These are phyloP conservation scores for Mycena filopes DNA, from an alignment of 768 basidiomycete genomes.

Conservation along the genomic window DNA sequence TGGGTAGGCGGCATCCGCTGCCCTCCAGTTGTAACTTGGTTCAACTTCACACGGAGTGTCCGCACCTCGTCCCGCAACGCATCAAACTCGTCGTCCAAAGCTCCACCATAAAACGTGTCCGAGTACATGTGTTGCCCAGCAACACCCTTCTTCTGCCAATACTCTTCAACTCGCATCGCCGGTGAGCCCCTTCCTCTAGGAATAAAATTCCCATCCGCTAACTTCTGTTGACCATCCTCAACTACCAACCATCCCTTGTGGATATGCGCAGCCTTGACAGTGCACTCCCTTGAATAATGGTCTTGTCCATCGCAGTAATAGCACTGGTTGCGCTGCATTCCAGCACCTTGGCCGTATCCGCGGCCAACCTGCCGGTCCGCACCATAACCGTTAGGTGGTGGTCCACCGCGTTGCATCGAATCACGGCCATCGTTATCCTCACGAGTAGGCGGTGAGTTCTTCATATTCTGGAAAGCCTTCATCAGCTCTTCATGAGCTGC, in stretches of 20 bases:
- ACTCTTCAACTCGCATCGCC: slow-evolving; percentile 14
- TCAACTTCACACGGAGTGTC: slow-evolving; percentile 19
- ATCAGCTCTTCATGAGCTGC: slow-evolving; percentile 21
- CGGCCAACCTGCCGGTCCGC: not conserved
- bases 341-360: slow-evolving; percentile 1
- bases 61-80: slow-evolving; percentile 15
- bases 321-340: not conserved
- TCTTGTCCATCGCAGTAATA: slow-evolving; percentile 17
- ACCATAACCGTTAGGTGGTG: not conserved
- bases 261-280: slow-evolving; percentile 1
- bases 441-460: not conserved
- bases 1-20: not conserved
- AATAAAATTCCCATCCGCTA: slow-evolving; percentile 16
- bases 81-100: slow-evolving; percentile 18
- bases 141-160: slow-evolving; percentile 18
- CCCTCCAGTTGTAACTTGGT: not conserved
- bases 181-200: slow-evolving; percentile 6
- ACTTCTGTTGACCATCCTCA: slow-evolving; percentile 6
- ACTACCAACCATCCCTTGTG: slow-evolving; percentile 4
- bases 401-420: not conserved
- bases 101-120: slow-evolving; percentile 4
- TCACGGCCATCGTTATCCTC: slow-evolving; percentile 16
- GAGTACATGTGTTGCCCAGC: slow-evolving; percentile 17
- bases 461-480: slow-evolving; percentile 5
- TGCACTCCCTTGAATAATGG: slow-evolving; percentile 13